Evolutionary conservation across 2,329 filamentous ascomycete genomes (phyloP).

Genomic region (Fusarium circinatum): DNA sequence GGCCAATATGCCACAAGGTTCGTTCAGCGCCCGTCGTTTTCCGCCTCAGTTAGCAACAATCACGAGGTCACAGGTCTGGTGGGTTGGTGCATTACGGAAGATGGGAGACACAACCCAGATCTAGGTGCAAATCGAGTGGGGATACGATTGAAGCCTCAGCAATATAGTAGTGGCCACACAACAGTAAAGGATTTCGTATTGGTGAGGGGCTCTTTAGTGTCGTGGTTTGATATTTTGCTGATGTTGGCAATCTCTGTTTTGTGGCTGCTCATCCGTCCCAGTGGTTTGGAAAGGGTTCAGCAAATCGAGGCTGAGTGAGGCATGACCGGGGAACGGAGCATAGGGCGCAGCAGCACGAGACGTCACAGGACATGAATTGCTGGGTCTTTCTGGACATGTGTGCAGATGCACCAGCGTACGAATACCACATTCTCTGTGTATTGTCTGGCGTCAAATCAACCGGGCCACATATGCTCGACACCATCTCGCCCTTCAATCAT

Average conservation of each 20-base stretch:
- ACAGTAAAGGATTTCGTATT: neutral
- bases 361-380: neutral
- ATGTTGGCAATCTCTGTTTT: neutral
- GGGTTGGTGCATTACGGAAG: neutral
- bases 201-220: conserved; percentile 9
- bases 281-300: conserved; percentile 31
- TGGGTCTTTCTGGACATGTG: neutral
- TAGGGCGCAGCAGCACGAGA: neutral
- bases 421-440: neutral
- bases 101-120: neutral
- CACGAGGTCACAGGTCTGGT: conserved; percentile 13
- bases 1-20: conserved; percentile 15
- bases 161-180: neutral
- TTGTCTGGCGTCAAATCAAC: neutral
- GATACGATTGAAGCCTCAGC: neutral
- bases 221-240: conserved; percentile 10
- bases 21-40: conserved; percentile 20
- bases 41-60: conserved; percentile 14
- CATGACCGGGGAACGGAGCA: conserved; percentile 1
- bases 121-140: neutral
- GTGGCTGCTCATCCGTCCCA: conserved; percentile 31
- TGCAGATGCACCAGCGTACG: neutral
- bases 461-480: neutral
- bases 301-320: conserved; percentile 26
- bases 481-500: conserved; percentile 3